A percentile compares a stretch with the other conserved stretches of the same genome.
Conservation (phyloP, 1,284 basidiomycete species). For the Mixia osmundae region DNA sequence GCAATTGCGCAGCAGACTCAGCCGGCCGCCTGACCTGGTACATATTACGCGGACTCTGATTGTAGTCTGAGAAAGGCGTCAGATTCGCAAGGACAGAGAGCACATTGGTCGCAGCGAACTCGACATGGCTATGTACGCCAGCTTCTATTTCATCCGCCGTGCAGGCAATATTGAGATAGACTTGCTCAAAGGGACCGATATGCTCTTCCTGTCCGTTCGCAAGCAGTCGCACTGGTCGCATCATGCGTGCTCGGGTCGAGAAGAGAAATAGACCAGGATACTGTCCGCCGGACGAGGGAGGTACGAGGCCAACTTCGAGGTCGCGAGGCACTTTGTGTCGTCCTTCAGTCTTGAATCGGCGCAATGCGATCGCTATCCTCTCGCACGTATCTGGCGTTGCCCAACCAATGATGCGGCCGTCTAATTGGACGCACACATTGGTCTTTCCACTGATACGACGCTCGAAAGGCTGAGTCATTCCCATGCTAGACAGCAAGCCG, state of each 20-base stretch:
- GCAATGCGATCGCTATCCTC: slow-evolving; percentile 58
- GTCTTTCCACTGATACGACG: slow-evolving; percentile 46
- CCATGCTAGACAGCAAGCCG: slow-evolving; percentile 55
- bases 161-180: slow-evolving; percentile 96
- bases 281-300: slow-evolving; percentile 72
- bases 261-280: slow-evolving; percentile 94
- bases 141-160: slow-evolving; percentile 70
- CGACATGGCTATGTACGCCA: slow-evolving; percentile 45
- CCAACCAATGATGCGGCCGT: slow-evolving; percentile 92
- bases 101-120: slow-evolving; percentile 85
- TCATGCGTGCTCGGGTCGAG: slow-evolving; percentile 71
- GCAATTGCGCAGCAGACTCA: slow-evolving; percentile 25
- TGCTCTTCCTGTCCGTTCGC: slow-evolving; percentile 68
- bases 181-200: slow-evolving; percentile 92
- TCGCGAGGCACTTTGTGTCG: slow-evolving; percentile 64
- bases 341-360: slow-evolving; percentile 88
- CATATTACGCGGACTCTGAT: slow-evolving; percentile 42
- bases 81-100: slow-evolving; percentile 47
- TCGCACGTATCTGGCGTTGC: slow-evolving; percentile 49
- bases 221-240: slow-evolving; percentile 88
- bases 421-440: slow-evolving; percentile 75
- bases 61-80: slow-evolving; percentile 69
- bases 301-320: slow-evolving; percentile 84
- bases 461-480: slow-evolving; percentile 80
- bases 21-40: no score